These are phyloP conservation scores for Suzukiozyma palmioleophila DNA, from an alignment of 1,139 yeast genomes.

Conservation along the genomic window DNA sequence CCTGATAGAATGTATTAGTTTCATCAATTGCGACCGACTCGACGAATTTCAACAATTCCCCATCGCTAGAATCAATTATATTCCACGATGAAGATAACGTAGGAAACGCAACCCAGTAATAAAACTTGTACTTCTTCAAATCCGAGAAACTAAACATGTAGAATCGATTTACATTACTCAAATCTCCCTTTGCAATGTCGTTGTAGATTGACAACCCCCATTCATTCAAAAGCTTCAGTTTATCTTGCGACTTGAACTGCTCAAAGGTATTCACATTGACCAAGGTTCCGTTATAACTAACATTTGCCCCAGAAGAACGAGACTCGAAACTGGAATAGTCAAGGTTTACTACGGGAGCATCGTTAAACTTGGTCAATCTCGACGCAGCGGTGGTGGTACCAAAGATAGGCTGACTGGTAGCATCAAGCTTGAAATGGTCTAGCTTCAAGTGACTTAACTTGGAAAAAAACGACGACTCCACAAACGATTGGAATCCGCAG, in stretches of 20 bases:
- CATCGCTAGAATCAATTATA: slow-evolving; percentile 7
- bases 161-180: slow-evolving; percentile 35
- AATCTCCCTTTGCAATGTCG: slow-evolving; percentile 9
- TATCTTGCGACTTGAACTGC: slow-evolving; percentile 68
- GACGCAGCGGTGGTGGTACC: slow-evolving; percentile 29
- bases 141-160: slow-evolving; percentile 74
- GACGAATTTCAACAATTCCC: neutral
- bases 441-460: slow-evolving; percentile 64
- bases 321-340: slow-evolving; percentile 42
- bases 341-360: slow-evolving; percentile 34
- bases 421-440: slow-evolving; percentile 59
- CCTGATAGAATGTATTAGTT: neutral
- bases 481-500: slow-evolving; percentile 63
- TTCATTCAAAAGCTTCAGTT: slow-evolving; percentile 47
- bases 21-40: slow-evolving; percentile 1
- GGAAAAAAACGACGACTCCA: slow-evolving; percentile 83
- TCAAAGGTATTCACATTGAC: slow-evolving; percentile 79
- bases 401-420: slow-evolving; percentile 39
- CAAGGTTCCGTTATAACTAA: slow-evolving; percentile 24
- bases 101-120: slow-evolving; percentile 89
- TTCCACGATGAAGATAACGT: slow-evolving; percentile 47
- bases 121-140: slow-evolving; percentile 79
- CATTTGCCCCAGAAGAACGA: slow-evolving; percentile 28
- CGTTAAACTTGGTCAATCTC: slow-evolving; percentile 36
- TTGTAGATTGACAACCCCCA: slow-evolving; percentile 34